These are phyloP conservation scores for Croton laevigatus DNA, from an alignment of 441 rosid genomes.

Conservation along the genomic window DNA sequence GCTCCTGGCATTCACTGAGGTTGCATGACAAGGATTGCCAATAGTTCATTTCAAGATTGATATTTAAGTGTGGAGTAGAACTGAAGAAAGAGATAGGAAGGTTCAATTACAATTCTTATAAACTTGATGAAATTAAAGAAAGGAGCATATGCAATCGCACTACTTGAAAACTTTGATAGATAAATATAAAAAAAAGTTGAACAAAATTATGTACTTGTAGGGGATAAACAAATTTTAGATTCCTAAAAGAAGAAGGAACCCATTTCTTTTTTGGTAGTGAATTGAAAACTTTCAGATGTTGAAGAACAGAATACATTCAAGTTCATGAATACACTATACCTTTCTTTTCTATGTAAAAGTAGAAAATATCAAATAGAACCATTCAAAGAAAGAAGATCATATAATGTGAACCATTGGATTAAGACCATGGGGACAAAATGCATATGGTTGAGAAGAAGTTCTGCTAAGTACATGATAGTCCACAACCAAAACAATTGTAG, in stretches of 20 bases:
- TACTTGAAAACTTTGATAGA: not conserved
- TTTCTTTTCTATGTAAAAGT: too few species aligned
- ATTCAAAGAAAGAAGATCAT: not conserved
- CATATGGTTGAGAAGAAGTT: not conserved
- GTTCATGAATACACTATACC: not conserved
- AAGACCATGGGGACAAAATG: not conserved
- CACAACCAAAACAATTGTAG: not conserved
- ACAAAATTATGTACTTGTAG: not conserved
- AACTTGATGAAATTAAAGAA: not conserved
- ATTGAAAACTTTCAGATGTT: not conserved
- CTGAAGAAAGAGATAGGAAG: slow-evolving; percentile 36
- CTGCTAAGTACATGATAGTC: not conserved
- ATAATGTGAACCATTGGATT: not conserved
- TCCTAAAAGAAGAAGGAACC: not conserved
- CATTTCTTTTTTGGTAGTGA: not conserved
- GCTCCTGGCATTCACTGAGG: slow-evolving; percentile 82
- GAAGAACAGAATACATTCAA: not conserved
- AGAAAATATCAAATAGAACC: not conserved
- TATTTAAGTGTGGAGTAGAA: slow-evolving; percentile 81
- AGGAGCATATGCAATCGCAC: not conserved
- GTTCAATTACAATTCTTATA: slow-evolving; percentile 2
- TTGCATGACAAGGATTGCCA: slow-evolving; percentile 91
- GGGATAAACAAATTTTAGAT: not conserved
- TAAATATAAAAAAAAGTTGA: not conserved
- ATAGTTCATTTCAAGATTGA: slow-evolving; percentile 97